Base-by-base conservation (phyloP, 176 grass and related monocot species). In the Lolium rigidum region DNA sequence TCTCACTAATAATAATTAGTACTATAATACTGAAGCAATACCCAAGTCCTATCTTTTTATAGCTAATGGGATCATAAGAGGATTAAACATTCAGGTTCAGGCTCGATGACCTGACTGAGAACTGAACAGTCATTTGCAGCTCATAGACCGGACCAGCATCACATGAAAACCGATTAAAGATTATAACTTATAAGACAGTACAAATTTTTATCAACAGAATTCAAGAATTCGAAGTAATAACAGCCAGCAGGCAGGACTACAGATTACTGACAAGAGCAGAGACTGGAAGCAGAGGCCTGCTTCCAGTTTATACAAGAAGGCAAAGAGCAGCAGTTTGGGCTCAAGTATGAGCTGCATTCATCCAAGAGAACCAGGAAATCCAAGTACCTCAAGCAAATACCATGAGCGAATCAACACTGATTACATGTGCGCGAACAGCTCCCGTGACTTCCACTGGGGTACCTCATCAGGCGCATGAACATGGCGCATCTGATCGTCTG, bases 151-250 rank as follows among this genome's bases (percentile, higher is more conserved):
- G 77, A 46, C 20, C 39, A 22, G 56, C 76, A 61, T 44, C 20
- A 79, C 35, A 2, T 14, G 55, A 15, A 79, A 79, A 21, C 75
- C 11, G 38, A 25, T 15, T 8, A 46, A 43, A 25, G 1, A 35
- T 35, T 35, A 35, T 35, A 35, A 35, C 31, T 35, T 43, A 20
- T 59, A 78, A 78, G 35, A 41, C n/a, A 1, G 55, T 41, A 59
- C 31, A 79, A 46, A 43, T 21, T 47, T 10, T 62, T 62, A 79
- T 61, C 11, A 3, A 79, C 20, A 79, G n/a, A 79, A 62, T 79
- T 79, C 17, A 79, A 44, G n/a, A 17, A 24, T n/a, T 25, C 1
- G 37, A 62, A 62, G 39, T n/a, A 39, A 62, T 46, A 39, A 47
- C 46, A 47, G 9, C 46, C 46, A 47, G 46, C 46, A 47, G 46